Percentiles rank a stretch among this genome's conserved stretches.
phyloP scores from a whole-genome alignment of 139 green algal species.

The Chlamydomonas asymmetrica region DNA sequence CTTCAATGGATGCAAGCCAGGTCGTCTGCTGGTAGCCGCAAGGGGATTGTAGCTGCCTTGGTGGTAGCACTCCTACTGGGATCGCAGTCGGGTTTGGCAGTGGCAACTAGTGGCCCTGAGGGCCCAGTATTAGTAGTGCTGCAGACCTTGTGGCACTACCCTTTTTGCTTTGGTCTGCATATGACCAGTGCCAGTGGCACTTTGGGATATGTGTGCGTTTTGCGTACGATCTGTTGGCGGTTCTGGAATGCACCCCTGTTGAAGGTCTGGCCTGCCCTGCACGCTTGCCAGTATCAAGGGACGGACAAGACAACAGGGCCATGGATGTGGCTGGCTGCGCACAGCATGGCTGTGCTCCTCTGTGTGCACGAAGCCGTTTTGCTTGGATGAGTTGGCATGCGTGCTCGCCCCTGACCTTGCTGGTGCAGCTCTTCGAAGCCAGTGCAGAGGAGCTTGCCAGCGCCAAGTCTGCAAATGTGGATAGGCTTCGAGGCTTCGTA shows the following conservation, averaged over 20 bases:
- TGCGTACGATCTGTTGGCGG: too few relatives aligned
- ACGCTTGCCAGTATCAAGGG: not conserved
- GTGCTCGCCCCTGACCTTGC: not conserved
- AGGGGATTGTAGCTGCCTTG: too few relatives aligned
- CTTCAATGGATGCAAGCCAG: too few relatives aligned
- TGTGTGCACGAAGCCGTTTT: not conserved
- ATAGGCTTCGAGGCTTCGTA: conserved; percentile 51
- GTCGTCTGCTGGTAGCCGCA: too few relatives aligned
- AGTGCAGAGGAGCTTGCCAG: conserved; percentile 55
- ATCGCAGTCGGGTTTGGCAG: too few relatives aligned
- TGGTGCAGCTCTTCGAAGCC: conserved; percentile 77
- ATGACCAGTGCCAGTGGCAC: too few relatives aligned
- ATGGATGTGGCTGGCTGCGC: not conserved
- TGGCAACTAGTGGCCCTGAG: too few relatives aligned
- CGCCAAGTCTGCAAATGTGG: conserved; percentile 26
- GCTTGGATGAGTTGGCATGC: not conserved
- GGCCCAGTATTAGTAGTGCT: too few relatives aligned
- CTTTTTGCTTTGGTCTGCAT: too few relatives aligned
- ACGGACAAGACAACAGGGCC: not conserved
- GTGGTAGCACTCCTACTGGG: too few relatives aligned
- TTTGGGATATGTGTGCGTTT: too few relatives aligned
- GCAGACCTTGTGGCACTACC: too few relatives aligned
- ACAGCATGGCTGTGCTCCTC: not conserved
- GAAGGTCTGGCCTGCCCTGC: not conserved
- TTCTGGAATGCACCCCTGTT: not conserved